Conservation (phyloP, 2,329 filamentous ascomycete species). For the Purpureocillium lavendulum region DNA sequence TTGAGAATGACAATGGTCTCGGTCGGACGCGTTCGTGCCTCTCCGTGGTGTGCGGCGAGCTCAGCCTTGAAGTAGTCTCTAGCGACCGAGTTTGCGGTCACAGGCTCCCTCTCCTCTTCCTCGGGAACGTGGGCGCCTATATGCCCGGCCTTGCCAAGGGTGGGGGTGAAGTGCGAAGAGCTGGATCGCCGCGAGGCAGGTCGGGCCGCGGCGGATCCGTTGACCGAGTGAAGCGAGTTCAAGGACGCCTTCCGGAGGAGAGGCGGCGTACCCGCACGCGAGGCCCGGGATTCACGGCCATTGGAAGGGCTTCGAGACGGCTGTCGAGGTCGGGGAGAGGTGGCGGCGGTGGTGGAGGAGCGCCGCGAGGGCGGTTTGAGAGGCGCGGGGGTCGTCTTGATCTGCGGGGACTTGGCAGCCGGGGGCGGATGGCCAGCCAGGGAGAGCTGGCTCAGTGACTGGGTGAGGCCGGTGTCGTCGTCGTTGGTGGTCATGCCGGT, state of each 20-base stretch:
- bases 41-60: constrained; percentile 51
- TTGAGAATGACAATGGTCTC: constrained; percentile 80
- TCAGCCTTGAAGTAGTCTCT: constrained; percentile 63
- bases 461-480: constrained; percentile 25
- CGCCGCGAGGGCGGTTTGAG: constrained; percentile 27
- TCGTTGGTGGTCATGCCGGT: constrained; percentile 14
- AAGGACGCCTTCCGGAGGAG: constrained; percentile 48
- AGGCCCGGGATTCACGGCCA: constrained; percentile 34
- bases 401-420: constrained; percentile 16
- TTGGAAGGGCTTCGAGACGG: constrained; percentile 34
- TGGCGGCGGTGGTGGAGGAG: constrained; percentile 21
- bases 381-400: constrained; percentile 20
- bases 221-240: constrained; percentile 46
- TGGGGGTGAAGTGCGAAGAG: constrained; percentile 34
- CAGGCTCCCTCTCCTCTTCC: constrained; percentile 26
- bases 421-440: constrained; percentile 25
- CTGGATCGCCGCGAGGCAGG: constrained; percentile 40
- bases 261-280: constrained; percentile 39
- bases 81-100: constrained; percentile 51
- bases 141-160: constrained; percentile 27
- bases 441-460: constrained; percentile 36
- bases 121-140: constrained; percentile 13
- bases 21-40: constrained; percentile 28
- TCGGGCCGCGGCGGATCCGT: constrained; percentile 26
- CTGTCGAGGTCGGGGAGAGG: constrained; percentile 26